Evolutionary conservation across 2,329 filamentous ascomycete genomes (phyloP).

Genomic region (Tolypocladium pustulatum): DNA sequence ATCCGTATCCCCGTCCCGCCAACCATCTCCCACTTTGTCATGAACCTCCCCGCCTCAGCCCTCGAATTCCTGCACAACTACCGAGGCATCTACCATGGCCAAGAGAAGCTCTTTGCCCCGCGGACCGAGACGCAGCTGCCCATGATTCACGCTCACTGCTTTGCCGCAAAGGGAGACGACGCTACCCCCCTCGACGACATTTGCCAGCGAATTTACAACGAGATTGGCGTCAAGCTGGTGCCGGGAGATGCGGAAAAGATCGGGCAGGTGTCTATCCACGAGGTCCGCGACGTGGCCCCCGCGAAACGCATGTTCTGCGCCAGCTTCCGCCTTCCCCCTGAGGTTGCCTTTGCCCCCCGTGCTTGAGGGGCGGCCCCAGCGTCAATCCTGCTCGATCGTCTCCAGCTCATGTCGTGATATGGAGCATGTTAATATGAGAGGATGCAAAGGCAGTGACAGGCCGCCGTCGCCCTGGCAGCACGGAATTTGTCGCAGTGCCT

Average conservation of each 20-base stretch:
- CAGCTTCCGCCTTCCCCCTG: slow-evolving; percentile 72
- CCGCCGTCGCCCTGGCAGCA: neutral
- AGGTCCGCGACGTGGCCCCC: slow-evolving; percentile 81
- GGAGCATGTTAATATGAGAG: neutral
- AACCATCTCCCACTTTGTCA: slow-evolving; percentile 86
- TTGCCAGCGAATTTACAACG: slow-evolving; percentile 26
- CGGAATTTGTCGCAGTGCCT: neutral
- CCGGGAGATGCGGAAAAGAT: slow-evolving; percentile 35
- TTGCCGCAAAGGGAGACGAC: slow-evolving; percentile 71
- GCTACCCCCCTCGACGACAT: slow-evolving; percentile 50
- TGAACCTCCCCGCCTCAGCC: slow-evolving; percentile 91
- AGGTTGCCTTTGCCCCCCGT: slow-evolving; percentile 63
- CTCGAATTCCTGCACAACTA: slow-evolving; percentile 63
- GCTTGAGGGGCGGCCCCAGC: neutral
- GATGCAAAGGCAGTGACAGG: neutral
- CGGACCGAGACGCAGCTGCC: slow-evolving; percentile 54
- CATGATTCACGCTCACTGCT: slow-evolving; percentile 89
- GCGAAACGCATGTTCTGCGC: slow-evolving; percentile 97
- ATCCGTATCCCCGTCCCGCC: slow-evolving; percentile 49
- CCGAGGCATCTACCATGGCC: slow-evolving; percentile 67
- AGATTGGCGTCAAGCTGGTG: slow-evolving; percentile 28
- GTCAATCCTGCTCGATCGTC: neutral
- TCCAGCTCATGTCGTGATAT: neutral
- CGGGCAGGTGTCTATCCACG: slow-evolving; percentile 45
- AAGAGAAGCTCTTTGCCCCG: slow-evolving; percentile 54